Evolutionary conservation across 2,329 filamentous ascomycete genomes (phyloP).

Genomic region (Sordariomycetes sp.): DNA sequence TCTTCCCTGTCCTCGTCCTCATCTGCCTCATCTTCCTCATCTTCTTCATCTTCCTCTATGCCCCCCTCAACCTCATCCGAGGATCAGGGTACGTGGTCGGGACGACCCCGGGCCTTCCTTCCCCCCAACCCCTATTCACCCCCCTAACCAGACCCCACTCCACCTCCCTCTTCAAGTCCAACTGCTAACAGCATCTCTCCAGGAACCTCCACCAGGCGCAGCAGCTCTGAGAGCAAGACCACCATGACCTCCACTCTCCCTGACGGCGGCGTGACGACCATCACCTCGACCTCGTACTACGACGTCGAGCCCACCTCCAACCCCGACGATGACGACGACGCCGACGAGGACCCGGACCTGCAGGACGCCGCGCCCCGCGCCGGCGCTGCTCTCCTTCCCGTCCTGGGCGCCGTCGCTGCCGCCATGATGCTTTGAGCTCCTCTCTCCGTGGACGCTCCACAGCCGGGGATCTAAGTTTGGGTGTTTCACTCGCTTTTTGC

Average conservation of each 20-base stretch:
- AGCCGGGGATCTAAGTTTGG: neutral
- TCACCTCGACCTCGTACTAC: conserved; percentile 37
- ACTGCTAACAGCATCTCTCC: neutral
- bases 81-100: conserved; percentile 1
- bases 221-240: conserved; percentile 18
- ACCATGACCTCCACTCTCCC: conserved; percentile 31
- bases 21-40: too few species aligned
- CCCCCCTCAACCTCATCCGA: conserved; percentile 3
- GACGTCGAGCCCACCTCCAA: conserved; percentile 18
- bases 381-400: conserved; percentile 8
- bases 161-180: neutral
- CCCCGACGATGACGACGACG: conserved; percentile 8
- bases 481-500: neutral
- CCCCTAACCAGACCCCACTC: neutral
- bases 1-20: conserved; percentile 8
- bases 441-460: neutral
- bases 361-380: conserved; percentile 19
- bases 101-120: neutral
- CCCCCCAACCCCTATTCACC: neutral
- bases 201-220: conserved; percentile 13
- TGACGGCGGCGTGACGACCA: conserved; percentile 27
- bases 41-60: too few species aligned
- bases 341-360: conserved; percentile 16
- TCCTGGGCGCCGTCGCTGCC: conserved; percentile 12
- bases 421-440: conserved; percentile 5